Evolutionary conservation across 805 yeast genomes (phyloP).

Genomic region (Starmerella apis): DNA sequence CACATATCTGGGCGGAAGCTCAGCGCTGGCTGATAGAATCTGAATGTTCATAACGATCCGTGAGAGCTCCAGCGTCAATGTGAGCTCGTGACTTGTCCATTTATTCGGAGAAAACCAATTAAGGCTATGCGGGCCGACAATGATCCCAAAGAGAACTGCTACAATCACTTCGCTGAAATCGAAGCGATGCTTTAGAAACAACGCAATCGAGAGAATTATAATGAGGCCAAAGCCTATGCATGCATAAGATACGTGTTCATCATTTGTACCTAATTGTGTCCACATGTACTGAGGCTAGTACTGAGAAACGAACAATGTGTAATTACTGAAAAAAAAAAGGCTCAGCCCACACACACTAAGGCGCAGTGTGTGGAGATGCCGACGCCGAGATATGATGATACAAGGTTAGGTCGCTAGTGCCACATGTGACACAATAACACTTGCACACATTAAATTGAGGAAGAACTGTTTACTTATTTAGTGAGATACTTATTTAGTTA

Average conservation of each 20-base stretch:
- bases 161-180: slow-evolving; percentile 88
- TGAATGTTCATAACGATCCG: slow-evolving; percentile 60
- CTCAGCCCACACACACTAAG: background rate
- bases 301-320: background rate
- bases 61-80: slow-evolving; percentile 28
- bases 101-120: slow-evolving; percentile 69
- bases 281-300: slow-evolving; percentile 13
- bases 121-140: slow-evolving; percentile 78
- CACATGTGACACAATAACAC: too few species aligned
- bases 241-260: slow-evolving; percentile 75
- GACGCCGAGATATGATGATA: background rate
- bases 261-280: slow-evolving; percentile 16
- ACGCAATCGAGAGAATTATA: slow-evolving; percentile 68
- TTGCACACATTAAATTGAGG: background rate
- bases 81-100: slow-evolving; percentile 64
- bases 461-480: too few species aligned
- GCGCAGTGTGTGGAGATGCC: slow-evolving; percentile 2
- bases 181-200: slow-evolving; percentile 68
- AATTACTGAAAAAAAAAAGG: background rate
- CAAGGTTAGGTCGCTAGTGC: background rate
- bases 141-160: slow-evolving; percentile 73
- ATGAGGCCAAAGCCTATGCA: slow-evolving; percentile 75
- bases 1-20: slow-evolving; percentile 58
- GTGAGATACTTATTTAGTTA: too few species aligned
- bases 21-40: slow-evolving; percentile 63